A percentile compares a stretch with the other conserved stretches of the same genome.
phyloP scores from a whole-genome alignment of 2,329 filamentous ascomycete species.

The Lachnum nothofagi region DNA sequence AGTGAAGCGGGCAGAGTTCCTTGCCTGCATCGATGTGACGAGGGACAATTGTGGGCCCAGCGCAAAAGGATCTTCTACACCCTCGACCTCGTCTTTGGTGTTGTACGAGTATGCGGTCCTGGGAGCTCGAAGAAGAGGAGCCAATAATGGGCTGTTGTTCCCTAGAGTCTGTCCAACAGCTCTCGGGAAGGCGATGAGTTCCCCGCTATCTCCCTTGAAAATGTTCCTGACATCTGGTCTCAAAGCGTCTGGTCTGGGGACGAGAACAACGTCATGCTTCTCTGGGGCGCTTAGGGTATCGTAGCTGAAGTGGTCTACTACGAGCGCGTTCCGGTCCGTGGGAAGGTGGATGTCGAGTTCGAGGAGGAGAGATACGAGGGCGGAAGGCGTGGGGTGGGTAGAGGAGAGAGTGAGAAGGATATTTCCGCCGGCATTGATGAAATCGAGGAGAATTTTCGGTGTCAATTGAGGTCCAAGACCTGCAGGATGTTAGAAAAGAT shows the following conservation, averaged over 20 bases:
- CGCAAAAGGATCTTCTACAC: slow-evolving; percentile 76
- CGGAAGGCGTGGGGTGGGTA: slow-evolving; percentile 61
- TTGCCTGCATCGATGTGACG: slow-evolving; percentile 81
- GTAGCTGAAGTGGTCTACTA: slow-evolving; percentile 95
- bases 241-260: slow-evolving; percentile 61
- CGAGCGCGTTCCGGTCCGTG: slow-evolving; percentile 73
- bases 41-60: slow-evolving; percentile 78
- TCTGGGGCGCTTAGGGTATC: slow-evolving; percentile 72
- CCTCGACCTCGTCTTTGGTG: slow-evolving; percentile 73
- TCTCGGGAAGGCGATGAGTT: slow-evolving; percentile 73
- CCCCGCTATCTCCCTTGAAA: slow-evolving; percentile 59
- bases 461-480: slow-evolving; percentile 84
- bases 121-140: slow-evolving; percentile 77
- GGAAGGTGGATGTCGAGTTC: slow-evolving; percentile 90
- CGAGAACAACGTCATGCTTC: slow-evolving; percentile 79
- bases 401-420: slow-evolving; percentile 80
- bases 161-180: slow-evolving; percentile 79
- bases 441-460: slow-evolving; percentile 80
- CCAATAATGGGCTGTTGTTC: slow-evolving; percentile 66
- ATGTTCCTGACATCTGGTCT: slow-evolving; percentile 69
- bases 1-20: slow-evolving; percentile 86
- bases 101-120: slow-evolving; percentile 89
- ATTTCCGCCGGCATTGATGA: slow-evolving; percentile 87
- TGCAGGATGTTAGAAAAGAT: slow-evolving; percentile 32
- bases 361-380: slow-evolving; percentile 71